Conservation (phyloP, 169 alveolate genomes). For the Plasmodium vivax region DNA sequence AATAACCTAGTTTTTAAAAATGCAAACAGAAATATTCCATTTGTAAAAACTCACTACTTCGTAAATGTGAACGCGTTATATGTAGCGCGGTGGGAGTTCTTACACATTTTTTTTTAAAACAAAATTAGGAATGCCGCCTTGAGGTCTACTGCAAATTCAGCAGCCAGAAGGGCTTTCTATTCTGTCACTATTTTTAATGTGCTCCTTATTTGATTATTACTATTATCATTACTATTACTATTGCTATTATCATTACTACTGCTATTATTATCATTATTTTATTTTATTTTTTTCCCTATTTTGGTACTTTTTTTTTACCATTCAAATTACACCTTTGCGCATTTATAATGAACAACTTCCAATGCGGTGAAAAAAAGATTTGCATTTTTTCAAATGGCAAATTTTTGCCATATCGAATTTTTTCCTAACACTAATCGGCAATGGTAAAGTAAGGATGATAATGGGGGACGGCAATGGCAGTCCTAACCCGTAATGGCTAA, state of each 20-base stretch:
- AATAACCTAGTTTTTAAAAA: not conserved
- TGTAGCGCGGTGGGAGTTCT: not conserved
- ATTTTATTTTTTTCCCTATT: not conserved
- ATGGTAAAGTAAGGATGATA: not conserved
- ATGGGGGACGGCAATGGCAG: not conserved
- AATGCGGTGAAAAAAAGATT: not conserved
- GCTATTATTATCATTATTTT: too few species aligned
- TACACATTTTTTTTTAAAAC: not conserved
- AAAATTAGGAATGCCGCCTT: not conserved
- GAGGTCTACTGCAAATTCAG: not conserved
- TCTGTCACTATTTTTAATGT: not conserved
- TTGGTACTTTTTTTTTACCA: not conserved
- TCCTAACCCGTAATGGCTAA: not conserved
- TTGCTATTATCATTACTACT: too few species aligned
- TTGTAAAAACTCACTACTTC: not conserved
- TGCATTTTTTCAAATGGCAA: not conserved
- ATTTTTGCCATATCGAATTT: not conserved
- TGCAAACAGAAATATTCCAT: not conserved
- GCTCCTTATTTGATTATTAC: not conserved
- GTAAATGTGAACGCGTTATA: not conserved
- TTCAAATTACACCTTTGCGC: not conserved
- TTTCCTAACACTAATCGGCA: not conserved
- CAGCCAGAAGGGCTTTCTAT: not conserved
- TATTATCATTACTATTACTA: too few species aligned
- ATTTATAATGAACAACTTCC: not conserved